A percentile compares a stretch with the other conserved stretches of the same genome.
These are phyloP conservation scores for Leptomonas pyrrhocoris DNA, from an alignment of 208 protist genomes.

Conservation along the genomic window DNA sequence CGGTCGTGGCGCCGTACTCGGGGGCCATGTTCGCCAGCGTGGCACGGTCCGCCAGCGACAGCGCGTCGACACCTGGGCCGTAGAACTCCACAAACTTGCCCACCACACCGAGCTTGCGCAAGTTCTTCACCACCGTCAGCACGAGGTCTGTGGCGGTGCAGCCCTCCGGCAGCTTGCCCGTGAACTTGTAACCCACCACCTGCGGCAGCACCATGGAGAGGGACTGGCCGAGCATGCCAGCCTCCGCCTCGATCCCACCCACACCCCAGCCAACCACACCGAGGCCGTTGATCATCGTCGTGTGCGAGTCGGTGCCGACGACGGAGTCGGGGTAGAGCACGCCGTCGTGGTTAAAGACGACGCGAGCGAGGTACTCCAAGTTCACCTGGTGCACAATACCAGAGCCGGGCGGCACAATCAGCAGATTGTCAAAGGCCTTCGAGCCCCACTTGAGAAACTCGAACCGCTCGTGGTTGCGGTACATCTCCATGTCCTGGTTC, in stretches of 20 bases:
- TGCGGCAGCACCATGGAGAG: slow-evolving; percentile 95
- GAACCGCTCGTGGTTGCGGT: slow-evolving; percentile 96
- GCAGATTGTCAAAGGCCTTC: slow-evolving; percentile 94
- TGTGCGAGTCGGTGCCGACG: slow-evolving; percentile 97
- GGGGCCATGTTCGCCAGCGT: slow-evolving; percentile 98
- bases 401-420: slow-evolving; percentile 96
- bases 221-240: slow-evolving; percentile 96
- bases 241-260: slow-evolving; percentile 97
- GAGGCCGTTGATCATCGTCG: slow-evolving; percentile 97
- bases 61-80: slow-evolving; percentile 87
- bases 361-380: slow-evolving; percentile 96
- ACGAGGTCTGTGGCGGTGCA: slow-evolving; percentile 97
- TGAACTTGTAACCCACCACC: slow-evolving; percentile 96
- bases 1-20: slow-evolving; percentile 96
- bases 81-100: slow-evolving; percentile 98
- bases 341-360: slow-evolving; percentile 92
- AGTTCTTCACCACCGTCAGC: slow-evolving; percentile 92
- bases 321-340: slow-evolving; percentile 97
- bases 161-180: slow-evolving; percentile 86
- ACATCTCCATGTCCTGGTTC: slow-evolving; percentile 95
- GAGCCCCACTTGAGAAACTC: slow-evolving; percentile 97
- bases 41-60: slow-evolving; percentile 94
- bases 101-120: slow-evolving; percentile 95
- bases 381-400: slow-evolving; percentile 98
- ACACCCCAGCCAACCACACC: slow-evolving; percentile 96